Evolutionary conservation across 176 grass and related monocot species (phyloP).

Genomic region (Carex parvula): DNA sequence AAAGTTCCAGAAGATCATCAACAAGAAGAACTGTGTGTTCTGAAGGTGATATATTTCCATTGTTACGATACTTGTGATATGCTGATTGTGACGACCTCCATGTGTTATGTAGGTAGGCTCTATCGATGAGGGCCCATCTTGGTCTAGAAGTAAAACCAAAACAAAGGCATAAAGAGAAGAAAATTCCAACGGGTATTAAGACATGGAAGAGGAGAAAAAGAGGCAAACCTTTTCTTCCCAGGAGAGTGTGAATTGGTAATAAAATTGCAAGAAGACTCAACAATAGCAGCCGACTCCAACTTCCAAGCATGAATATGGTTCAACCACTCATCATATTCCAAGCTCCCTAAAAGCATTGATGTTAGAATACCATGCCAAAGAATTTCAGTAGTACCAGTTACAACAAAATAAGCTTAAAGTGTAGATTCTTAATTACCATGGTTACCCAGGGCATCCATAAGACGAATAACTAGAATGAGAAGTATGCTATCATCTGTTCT

Average conservation of each 20-base stretch:
- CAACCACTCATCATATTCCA: conserved; percentile 94
- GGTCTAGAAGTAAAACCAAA: conserved; percentile 40
- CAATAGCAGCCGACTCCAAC: conserved; percentile 79
- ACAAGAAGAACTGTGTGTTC: conserved; percentile 59
- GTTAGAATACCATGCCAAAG: conserved; percentile 35
- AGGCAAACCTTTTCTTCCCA: conserved; percentile 81
- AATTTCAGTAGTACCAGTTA: conserved; percentile 12
- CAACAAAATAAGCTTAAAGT: conserved; percentile 17
- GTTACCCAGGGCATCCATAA: conserved; percentile 96
- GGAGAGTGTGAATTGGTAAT: conserved; percentile 68
- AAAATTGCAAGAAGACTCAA: conserved; percentile 90
- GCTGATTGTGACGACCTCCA: conserved; percentile 91
- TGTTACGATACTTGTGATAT: conserved; percentile 78
- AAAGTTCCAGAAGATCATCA: conserved; percentile 89
- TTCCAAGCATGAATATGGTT: conserved; percentile 87
- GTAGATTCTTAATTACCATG: conserved; percentile 55
- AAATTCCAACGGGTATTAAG: not conserved
- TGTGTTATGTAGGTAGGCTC: conserved; percentile 77
- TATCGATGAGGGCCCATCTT: conserved; percentile 92
- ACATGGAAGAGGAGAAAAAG: not conserved
- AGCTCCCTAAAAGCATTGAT: conserved; percentile 56
- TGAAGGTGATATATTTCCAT: conserved; percentile 64
- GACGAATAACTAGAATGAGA: conserved; percentile 65
- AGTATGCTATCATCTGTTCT: conserved; percentile 96
- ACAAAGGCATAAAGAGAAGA: conserved; percentile 8